Evolutionary conservation across 129 eudicot species (phyloP).

Genomic region (Dittrichia graveolens): DNA sequence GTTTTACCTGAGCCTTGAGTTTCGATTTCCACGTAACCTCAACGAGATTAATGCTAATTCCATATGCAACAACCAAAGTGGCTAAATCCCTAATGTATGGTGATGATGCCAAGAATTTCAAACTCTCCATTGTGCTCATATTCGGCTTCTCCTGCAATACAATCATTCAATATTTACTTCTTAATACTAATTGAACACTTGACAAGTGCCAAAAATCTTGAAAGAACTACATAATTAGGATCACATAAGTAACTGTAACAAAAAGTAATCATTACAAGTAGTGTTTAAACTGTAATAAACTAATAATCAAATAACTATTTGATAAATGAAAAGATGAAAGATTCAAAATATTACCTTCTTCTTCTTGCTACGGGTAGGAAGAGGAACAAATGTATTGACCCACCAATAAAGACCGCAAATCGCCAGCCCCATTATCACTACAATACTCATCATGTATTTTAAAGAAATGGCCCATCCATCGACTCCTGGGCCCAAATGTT

Average conservation of each 20-base stretch:
- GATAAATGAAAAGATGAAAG: neutral
- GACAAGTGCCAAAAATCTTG: constrained; percentile 1
- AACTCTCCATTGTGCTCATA: constrained; percentile 98
- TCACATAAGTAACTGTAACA: neutral
- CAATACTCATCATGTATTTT: constrained; percentile 97
- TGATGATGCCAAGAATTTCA: constrained; percentile 91
- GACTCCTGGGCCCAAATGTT: constrained; percentile 88
- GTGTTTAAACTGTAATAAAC: no score
- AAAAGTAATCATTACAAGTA: neutral
- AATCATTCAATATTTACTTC: neutral
- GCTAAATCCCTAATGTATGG: constrained; percentile 93
- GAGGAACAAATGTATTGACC: constrained; percentile 88
- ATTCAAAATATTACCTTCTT: constrained; percentile 64
- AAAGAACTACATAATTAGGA: neutral
- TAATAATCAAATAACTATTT: neutral
- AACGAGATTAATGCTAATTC: constrained; percentile 92
- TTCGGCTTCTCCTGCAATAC: constrained; percentile 82
- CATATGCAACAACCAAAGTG: constrained; percentile 93
- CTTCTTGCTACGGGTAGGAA: constrained; percentile 93
- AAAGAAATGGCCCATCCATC: constrained; percentile 99
- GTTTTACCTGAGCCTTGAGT: constrained; percentile 95
- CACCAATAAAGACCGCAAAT: constrained; percentile 95
- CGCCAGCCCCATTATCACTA: constrained; percentile 79
- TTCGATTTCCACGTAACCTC: constrained; percentile 99
- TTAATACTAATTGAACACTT: neutral